These are phyloP conservation scores for Mercurialis annua DNA, from an alignment of 345 rosid species.

Conservation along the genomic window DNA sequence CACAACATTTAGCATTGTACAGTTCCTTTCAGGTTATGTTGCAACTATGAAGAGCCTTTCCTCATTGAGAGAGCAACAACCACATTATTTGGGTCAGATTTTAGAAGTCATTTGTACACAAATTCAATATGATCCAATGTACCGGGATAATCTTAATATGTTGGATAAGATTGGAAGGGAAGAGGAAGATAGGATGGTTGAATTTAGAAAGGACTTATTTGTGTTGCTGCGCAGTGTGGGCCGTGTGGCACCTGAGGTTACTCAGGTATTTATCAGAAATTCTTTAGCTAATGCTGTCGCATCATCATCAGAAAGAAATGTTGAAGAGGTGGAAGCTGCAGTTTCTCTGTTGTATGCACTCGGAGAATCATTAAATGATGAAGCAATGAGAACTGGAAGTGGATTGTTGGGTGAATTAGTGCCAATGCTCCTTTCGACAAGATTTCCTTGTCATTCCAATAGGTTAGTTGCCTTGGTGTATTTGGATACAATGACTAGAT, in stretches of 20 bases:
- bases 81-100: slow-evolving; percentile 61
- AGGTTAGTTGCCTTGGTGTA: slow-evolving; percentile 84
- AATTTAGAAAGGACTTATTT: slow-evolving; percentile 78
- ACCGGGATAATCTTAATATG: slow-evolving; percentile 61
- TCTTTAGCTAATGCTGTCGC: slow-evolving; percentile 60
- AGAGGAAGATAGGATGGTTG: slow-evolving; percentile 87
- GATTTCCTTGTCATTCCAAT: slow-evolving; percentile 80
- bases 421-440: slow-evolving; percentile 67
- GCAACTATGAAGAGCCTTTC: slow-evolving; percentile 71
- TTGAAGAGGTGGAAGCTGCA: slow-evolving; percentile 95
- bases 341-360: slow-evolving; percentile 86
- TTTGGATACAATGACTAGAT: slow-evolving; percentile 75
- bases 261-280: slow-evolving; percentile 69
- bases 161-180: slow-evolving; percentile 84
- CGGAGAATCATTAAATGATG: slow-evolving; percentile 85
- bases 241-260: slow-evolving; percentile 80
- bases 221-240: slow-evolving; percentile 75
- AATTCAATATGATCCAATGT: slow-evolving; percentile 68
- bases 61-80: slow-evolving; percentile 67
- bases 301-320: slow-evolving; percentile 59
- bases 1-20: slow-evolving; percentile 57
- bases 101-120: slow-evolving; percentile 75
- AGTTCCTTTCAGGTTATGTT: slow-evolving; percentile 77
- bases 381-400: slow-evolving; percentile 59
- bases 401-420: slow-evolving; percentile 69